These are phyloP conservation scores for Capillidium rhysosporum DNA, from an alignment of 371 early-diverging fungal species.

Conservation along the genomic window DNA sequence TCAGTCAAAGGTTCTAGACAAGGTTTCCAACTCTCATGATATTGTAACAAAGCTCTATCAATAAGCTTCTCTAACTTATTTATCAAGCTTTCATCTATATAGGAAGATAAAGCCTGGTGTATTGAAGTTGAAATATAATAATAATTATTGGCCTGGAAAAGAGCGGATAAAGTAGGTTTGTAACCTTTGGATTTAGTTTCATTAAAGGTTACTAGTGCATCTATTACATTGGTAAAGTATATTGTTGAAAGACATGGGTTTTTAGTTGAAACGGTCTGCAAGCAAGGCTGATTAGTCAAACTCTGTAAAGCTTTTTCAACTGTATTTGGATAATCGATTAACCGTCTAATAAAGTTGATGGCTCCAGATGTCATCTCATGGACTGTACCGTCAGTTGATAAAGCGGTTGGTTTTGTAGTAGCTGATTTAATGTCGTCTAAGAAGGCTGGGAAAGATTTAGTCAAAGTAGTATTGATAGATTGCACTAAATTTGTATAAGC, in stretches of 20 bases:
- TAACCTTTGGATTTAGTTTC: constrained; percentile 49
- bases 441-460: constrained; percentile 45
- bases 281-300: constrained; percentile 15
- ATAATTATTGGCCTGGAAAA: constrained; percentile 70
- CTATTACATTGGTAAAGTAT: constrained; percentile 22
- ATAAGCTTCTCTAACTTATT: constrained; percentile 35
- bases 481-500: constrained; percentile 21
- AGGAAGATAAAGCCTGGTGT: constrained; percentile 22
- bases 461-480: constrained; percentile 27
- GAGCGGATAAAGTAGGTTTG: constrained; percentile 40
- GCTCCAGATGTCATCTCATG: constrained; percentile 67
- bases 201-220: constrained; percentile 32
- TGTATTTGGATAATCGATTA: constrained; percentile 30
- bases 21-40: constrained; percentile 54
- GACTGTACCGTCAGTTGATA: constrained; percentile 67
- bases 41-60: constrained; percentile 30
- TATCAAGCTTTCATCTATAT: constrained; percentile 15
- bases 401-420: constrained; percentile 8
- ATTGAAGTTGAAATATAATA: constrained; percentile 42
- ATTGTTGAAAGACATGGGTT: constrained; percentile 4
- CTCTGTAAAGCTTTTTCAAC: constrained; percentile 29
- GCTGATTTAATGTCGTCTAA: constrained; percentile 42
- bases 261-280: background rate
- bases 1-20: constrained; percentile 52
- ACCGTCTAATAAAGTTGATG: constrained; percentile 33